Evolutionary conservation across 106 monocot species (phyloP).

Genomic region (Dactylorhiza incarnata): DNA sequence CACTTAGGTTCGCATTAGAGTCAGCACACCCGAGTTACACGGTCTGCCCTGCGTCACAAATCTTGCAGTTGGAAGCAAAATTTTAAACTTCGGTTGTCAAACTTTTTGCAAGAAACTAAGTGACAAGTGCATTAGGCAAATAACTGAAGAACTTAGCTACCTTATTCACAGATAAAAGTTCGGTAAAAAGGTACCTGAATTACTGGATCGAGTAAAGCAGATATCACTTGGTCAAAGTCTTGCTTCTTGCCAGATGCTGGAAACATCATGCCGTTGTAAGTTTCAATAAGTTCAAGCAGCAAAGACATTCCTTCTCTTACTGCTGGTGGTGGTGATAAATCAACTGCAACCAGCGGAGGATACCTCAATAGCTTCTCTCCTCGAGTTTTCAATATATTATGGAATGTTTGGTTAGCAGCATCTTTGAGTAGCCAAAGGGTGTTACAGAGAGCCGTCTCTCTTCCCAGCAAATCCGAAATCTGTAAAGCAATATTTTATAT

Average conservation of each 20-base stretch:
- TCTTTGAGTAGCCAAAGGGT: slow-evolving; percentile 76
- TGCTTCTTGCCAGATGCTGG: slow-evolving; percentile 81
- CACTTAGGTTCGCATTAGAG: too few species aligned
- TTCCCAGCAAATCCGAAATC: slow-evolving; percentile 92
- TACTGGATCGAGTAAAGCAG: slow-evolving; percentile 84
- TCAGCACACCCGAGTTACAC: too few species aligned
- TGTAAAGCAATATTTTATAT: slow-evolving; percentile 23
- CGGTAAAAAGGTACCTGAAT: slow-evolving; percentile 50
- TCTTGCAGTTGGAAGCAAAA: background rate
- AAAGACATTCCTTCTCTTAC: slow-evolving; percentile 89
- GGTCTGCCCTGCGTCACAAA: too few species aligned
- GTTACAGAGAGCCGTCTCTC: slow-evolving; percentile 84
- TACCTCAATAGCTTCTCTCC: slow-evolving; percentile 89
- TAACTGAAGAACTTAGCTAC: background rate
- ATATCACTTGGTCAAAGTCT: slow-evolving; percentile 78
- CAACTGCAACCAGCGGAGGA: slow-evolving; percentile 78
- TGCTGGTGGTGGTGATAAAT: slow-evolving; percentile 84
- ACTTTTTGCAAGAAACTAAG: background rate
- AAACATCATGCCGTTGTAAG: slow-evolving; percentile 89
- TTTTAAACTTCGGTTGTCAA: background rate
- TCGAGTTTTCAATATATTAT: slow-evolving; percentile 66
- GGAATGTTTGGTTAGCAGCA: slow-evolving; percentile 86
- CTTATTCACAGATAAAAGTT: slow-evolving; percentile 6
- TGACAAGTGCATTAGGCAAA: background rate
- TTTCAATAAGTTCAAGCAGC: slow-evolving; percentile 88